Conservation (phyloP, 805 yeast genomes). For the Wickerhamiella parazyma region DNA sequence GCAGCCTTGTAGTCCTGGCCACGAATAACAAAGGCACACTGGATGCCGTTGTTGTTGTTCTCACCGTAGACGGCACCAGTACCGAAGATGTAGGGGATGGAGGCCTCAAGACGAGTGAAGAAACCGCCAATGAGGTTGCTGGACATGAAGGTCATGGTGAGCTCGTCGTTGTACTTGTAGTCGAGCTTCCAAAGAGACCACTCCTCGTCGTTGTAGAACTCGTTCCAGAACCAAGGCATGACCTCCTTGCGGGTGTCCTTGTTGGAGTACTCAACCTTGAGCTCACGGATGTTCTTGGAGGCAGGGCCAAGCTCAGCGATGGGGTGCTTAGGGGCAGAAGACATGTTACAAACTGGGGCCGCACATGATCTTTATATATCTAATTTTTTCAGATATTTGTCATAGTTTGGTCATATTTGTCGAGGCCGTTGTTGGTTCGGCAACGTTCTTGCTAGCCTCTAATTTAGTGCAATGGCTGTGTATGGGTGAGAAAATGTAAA, state of each 20-base stretch:
- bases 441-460: too few relatives aligned
- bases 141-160: conserved; percentile 94
- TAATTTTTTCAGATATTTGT: not conserved
- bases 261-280: conserved; percentile 95
- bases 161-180: conserved; percentile 96
- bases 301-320: conserved; percentile 61
- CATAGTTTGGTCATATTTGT: too few relatives aligned
- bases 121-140: conserved; percentile 97
- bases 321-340: conserved; percentile 74
- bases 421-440: too few relatives aligned
- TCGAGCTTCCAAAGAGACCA: conserved; percentile 93
- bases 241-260: conserved; percentile 92
- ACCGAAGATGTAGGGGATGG: conserved; percentile 91
- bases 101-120: conserved; percentile 86
- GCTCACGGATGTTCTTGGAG: conserved; percentile 63
- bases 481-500: too few relatives aligned
- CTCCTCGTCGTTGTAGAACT: conserved; percentile 78
- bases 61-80: conserved; percentile 92
- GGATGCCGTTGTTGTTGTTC: conserved; percentile 95
- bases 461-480: too few relatives aligned
- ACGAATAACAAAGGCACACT: conserved; percentile 89
- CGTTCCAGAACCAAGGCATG: conserved; percentile 93
- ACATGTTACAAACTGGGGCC: conserved; percentile 3
- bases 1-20: conserved; percentile 89
- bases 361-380: not conserved